Evolutionary conservation across 2,329 filamentous ascomycete species (phyloP), one percentile per base, ranked within the genome.

Genomic region (Xylaria sp.): DNA sequence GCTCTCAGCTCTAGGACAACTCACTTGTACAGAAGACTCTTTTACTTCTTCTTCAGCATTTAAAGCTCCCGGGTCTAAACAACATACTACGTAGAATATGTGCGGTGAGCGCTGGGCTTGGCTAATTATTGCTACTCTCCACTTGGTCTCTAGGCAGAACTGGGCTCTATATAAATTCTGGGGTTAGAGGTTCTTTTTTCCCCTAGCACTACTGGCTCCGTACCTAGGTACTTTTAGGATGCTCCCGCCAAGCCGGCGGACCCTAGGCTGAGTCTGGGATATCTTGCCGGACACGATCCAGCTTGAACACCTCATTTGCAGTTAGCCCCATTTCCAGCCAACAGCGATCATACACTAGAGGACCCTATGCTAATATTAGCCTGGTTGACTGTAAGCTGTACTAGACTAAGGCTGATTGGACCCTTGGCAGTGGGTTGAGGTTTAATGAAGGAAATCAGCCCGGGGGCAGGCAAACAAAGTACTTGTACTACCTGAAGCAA

Each of bases 361-460:
- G 13, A 20, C n/a, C 12, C 8, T 44, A 59, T 46, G 18, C 65
- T 63, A 55, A 63, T 48, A 59, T 59, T 56, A 68, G 65, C 60
- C 52, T 48, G 34, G 37, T 18, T 48, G 23, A 48, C 13, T 12
- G 13, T 37, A n/a, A 39, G 63, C 56, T 60, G 25, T 7, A 25
- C 25, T 61, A 1, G 28, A 13, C 51, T 58, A 41, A 65, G 44
- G 57, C 61, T 20, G 46, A 65, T 23, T 44, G 23, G 20, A 46
- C 34, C 28, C 34, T 50, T 59, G 55, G 32, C 34, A 59, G 28
- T 32, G 34, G 48, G 6, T 18, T 46, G 32, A 44, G n/a, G 51
- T 57, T 51, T 54, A 25, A 58, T 66, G 51, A 63, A 41, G 52
- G 7, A 60, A 57, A 23, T 65, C 50, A 57, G 56, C 37, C 51